phyloP scores from a whole-genome alignment of 805 yeast genomes.

The Candida sonorensis region DNA sequence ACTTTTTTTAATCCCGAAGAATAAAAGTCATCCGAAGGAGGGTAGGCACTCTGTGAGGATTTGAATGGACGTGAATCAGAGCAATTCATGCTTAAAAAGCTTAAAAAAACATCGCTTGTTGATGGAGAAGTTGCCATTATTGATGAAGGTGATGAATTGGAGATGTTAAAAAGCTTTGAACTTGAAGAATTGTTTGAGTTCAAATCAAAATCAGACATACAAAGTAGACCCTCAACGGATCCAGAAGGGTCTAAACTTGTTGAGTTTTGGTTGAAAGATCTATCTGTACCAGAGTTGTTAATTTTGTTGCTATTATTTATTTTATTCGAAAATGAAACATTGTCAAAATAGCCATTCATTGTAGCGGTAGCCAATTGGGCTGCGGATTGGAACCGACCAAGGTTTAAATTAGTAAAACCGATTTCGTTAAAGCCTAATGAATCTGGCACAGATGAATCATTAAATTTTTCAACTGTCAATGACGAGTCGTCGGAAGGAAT shows the following conservation, averaged over 20 bases:
- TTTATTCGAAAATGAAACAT: background rate
- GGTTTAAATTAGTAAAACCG: conserved; percentile 14
- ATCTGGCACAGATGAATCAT: too few relatives aligned
- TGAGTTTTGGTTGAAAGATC: background rate
- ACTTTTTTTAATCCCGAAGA: too few relatives aligned
- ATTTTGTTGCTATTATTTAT: too few relatives aligned
- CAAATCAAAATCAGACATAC: conserved; percentile 25
- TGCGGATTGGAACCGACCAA: conserved; percentile 27
- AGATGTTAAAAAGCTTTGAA: conserved; percentile 2
- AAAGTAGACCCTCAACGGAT: conserved; percentile 12
- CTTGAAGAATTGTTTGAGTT: conserved; percentile 1
- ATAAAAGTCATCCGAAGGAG: background rate
- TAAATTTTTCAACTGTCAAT: too few relatives aligned
- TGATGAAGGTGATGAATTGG: conserved; percentile 14
- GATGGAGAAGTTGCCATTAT: conserved; percentile 13
- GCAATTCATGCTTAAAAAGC: too few relatives aligned
- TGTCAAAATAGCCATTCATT: conserved; percentile 16
- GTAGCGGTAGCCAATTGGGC: conserved; percentile 26
- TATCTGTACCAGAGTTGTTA: too few relatives aligned
- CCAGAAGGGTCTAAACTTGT: background rate
- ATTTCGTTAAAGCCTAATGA: conserved; percentile 7
- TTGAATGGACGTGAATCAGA: background rate
- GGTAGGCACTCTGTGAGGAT: background rate
- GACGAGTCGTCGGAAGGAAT: background rate
- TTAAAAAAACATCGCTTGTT: background rate